Percentiles rank a stretch among this genome's conserved stretches.
Evolutionary conservation across 2,329 filamentous ascomycete species (phyloP).

Genomic region (Colletotrichum cereale): DNA sequence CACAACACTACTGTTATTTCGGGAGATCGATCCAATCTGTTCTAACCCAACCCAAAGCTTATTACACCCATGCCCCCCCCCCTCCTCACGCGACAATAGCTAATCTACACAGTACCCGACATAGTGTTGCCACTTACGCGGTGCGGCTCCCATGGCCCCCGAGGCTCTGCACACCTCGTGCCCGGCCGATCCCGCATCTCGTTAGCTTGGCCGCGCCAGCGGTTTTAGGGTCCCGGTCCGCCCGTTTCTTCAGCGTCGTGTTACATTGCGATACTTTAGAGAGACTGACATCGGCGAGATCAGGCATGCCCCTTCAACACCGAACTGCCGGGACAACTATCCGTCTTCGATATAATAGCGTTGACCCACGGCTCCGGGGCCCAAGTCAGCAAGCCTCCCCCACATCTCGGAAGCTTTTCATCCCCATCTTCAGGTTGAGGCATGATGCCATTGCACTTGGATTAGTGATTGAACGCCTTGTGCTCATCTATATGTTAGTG

Average conservation of each 20-base stretch:
- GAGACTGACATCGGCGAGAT: too few relatives aligned
- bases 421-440: background rate
- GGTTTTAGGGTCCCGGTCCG: background rate
- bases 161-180: background rate
- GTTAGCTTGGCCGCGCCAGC: constrained; percentile 21
- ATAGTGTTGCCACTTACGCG: background rate
- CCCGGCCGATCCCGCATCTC: constrained; percentile 19
- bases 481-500: background rate
- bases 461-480: background rate
- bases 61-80: background rate
- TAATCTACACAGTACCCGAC: constrained; percentile 35
- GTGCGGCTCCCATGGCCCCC: constrained; percentile 17
- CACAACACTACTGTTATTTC: background rate
- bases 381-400: constrained; percentile 12
- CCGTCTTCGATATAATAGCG: constrained; percentile 37
- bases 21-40: background rate
- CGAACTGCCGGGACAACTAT: constrained; percentile 26
- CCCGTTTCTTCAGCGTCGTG: background rate
- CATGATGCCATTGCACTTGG: background rate
- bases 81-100: constrained; percentile 2
- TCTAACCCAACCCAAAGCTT: constrained; percentile 29
- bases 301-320: constrained; percentile 3
- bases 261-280: background rate
- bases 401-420: constrained; percentile 24
- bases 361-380: constrained; percentile 6